Evolutionary conservation across 306 rosid species (phyloP).

Genomic region (Prunus mume): DNA sequence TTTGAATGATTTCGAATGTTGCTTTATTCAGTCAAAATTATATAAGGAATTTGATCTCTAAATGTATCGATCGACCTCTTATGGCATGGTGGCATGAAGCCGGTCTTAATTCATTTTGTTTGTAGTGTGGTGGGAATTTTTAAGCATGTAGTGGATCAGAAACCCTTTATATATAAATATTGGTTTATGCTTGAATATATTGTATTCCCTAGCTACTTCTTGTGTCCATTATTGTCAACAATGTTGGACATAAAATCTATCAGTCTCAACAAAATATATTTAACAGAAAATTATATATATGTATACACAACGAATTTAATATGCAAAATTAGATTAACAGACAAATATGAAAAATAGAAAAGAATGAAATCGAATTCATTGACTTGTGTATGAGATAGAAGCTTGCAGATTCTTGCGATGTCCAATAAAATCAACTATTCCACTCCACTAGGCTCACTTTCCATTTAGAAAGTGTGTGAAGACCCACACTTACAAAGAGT

Average conservation of each 20-base stretch:
- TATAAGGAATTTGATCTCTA: slow-evolving; percentile 8
- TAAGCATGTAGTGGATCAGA: slow-evolving; percentile 10
- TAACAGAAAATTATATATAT: too few species aligned
- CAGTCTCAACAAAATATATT: too few species aligned
- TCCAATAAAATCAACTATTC: too few species aligned
- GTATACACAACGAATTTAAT: too few species aligned
- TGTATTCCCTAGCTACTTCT: background rate
- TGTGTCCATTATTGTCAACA: background rate
- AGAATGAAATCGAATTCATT: too few species aligned
- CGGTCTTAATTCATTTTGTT: background rate
- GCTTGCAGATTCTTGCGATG: too few species aligned
- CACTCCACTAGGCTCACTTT: too few species aligned
- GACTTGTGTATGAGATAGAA: too few species aligned
- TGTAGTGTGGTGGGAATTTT: slow-evolving; percentile 15
- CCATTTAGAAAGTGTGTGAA: too few species aligned
- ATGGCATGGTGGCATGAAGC: slow-evolving; percentile 14
- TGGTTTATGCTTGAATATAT: background rate
- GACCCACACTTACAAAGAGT: too few species aligned
- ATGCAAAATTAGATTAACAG: too few species aligned
- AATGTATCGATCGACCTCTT: background rate
- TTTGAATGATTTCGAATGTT: background rate
- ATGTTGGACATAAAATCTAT: background rate
- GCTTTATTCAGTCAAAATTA: background rate
- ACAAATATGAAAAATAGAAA: too few species aligned
- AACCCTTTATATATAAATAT: slow-evolving; percentile 1